Percentiles rank a stretch among this genome's conserved stretches.
Conservation (phyloP, 176 grass and related monocot species). For the Sorghum bicolor region Sorghum_bicolor_NCBIv3 NC_012873.2:54351501-54352000, state of each 20-base stretch:
- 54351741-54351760: background rate
- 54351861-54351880: slow-evolving; percentile 26
- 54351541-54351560: background rate
- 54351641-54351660: slow-evolving; percentile 16
- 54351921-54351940: slow-evolving; percentile 38
- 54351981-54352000: slow-evolving; percentile 62
- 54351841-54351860: slow-evolving; percentile 6
- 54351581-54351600: background rate
- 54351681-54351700: background rate
- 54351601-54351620: background rate
- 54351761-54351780: slow-evolving; percentile 94
- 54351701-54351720: background rate
- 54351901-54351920: slow-evolving; percentile 39
- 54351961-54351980: slow-evolving; percentile 32
- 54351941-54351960: slow-evolving; percentile 39
- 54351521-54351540: slow-evolving; percentile 56
- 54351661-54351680: slow-evolving; percentile 54
- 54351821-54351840: background rate
- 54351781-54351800: slow-evolving; percentile 51
- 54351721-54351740: background rate
- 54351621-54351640: slow-evolving; percentile 8
- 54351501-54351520: slow-evolving; percentile 67
- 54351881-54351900: background rate
- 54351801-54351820: slow-evolving; percentile 41
- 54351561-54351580: slow-evolving; percentile 6